Base-by-base conservation (phyloP, 768 basidiomycete genomes). In the Porpolomopsis calyptriformis region DNA sequence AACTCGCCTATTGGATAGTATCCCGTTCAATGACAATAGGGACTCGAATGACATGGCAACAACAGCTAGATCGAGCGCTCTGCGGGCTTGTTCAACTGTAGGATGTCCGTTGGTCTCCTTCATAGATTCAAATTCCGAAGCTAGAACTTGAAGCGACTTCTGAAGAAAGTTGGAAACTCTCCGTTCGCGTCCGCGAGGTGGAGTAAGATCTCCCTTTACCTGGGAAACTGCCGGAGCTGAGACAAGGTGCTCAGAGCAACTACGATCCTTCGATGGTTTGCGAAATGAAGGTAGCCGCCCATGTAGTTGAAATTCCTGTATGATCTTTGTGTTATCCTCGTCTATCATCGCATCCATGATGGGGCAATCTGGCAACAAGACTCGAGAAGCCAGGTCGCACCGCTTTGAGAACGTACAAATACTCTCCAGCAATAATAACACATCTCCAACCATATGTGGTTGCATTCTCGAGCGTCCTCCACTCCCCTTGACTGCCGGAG, bases 261-360 rank as follows among this genome's bases (percentile, higher is more conserved):
- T 40, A 16, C 38, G 18, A 9, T 37, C 43, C 25, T 19, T 20
- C 33, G 20, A 34, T n/a, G 46, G 31, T 9, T 53, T 45, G 18
- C 31, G 41, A 53, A 73, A 66, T 1, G 58, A 43, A 0, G 83
- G 82, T 18, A 92, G 64, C 39, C 59, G 68, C n/a, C 82, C 82
- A 46, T 73, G 58, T 2, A 93, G 65, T 9, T 88, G 54, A 58
- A 78, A 93, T 50, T 85, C 76, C 10, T 80, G 77, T 46, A 93
- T 80, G 22, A 77, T 64, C 35, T 63, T 60, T 2, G 76, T 77
- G 43, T 67, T 69, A 23, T 64, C 63, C 50, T 88, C 77, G 16
- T 82, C 79, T 37, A 76, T 55, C 48, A 86, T 57, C 4, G 74
- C 68, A 20, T 78, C 68, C 10, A 78, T 79, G 38, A 90, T 72